Evolutionary conservation across 768 basidiomycete genomes (phyloP), one percentile per base, ranked within the genome.

Genomic region (Suillus paluster): DNA sequence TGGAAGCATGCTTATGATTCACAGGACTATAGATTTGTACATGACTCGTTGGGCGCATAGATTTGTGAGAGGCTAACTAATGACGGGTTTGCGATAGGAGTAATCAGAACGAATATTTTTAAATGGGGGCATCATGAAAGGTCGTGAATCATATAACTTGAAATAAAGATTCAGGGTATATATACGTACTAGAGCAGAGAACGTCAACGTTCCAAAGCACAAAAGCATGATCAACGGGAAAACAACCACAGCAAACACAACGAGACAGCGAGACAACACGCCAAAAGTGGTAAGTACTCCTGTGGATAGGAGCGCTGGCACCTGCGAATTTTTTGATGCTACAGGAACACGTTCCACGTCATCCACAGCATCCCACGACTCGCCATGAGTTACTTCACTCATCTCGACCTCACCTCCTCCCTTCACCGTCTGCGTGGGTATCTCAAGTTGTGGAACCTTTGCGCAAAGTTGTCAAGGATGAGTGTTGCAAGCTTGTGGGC

Each of bases 401-500:
- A 44, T 44, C 19, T 23, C 55, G 21, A 27, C 57, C 17, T 57
- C n/a, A 59, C n/a, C 27, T n/a, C 27, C 36, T 56, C 27, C 53
- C n/a, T 33, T 61, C 38, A 59, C 46, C 25, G 15, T 23, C 54
- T 41, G 33, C 6, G 36, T 12, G 54, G 23, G 45, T 58, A 63
- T 27, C 45, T 61, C 21, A 25, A 39, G 38, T 46, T 54, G 12
- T 21, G 19, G 42, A 70, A 70, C 25, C 73, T 71, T 34, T 76
- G 73, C 3, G 30, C 30, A 27, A 75, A 63, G 52, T 75, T 67
- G 14, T 65, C 58, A 23, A 71, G 36, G 34, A 75, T 67, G 19
- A 33, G 23, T 2, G 19, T 6, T 34, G 54, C 67, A 48, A 76
- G 23, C 8, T 4, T 50, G 2, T 58, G 45, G 8, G 59, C 52